Evolutionary conservation across 768 basidiomycete species (phyloP).

Genomic region (Mycena metata): DNA sequence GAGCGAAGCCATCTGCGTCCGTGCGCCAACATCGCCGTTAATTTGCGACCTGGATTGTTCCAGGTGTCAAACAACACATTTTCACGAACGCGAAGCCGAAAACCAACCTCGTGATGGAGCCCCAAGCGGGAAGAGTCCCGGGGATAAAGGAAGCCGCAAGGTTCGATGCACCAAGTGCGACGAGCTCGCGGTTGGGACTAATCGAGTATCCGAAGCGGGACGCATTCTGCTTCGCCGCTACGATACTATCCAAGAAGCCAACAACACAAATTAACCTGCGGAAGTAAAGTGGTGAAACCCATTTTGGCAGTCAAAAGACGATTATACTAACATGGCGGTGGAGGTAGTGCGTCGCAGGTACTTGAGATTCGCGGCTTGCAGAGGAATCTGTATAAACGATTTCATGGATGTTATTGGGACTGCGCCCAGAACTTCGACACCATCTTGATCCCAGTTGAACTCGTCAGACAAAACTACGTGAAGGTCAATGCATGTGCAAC

Average conservation of each 20-base stretch:
- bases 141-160: slow-evolving; percentile 84
- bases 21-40: slow-evolving; percentile 89
- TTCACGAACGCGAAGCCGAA: not conserved
- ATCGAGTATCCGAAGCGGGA: slow-evolving; percentile 89
- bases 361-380: slow-evolving; percentile 68
- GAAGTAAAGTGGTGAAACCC: too few species aligned
- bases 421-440: slow-evolving; percentile 86
- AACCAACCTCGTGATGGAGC: slow-evolving; percentile 88
- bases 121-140: slow-evolving; percentile 92
- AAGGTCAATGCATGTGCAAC: slow-evolving; percentile 3
- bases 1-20: slow-evolving; percentile 91
- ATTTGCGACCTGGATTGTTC: slow-evolving; percentile 73
- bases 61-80: slow-evolving; percentile 19
- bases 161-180: slow-evolving; percentile 91
- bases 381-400: slow-evolving; percentile 81
- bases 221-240: slow-evolving; percentile 94
- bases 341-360: slow-evolving; percentile 86
- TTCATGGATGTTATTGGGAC: slow-evolving; percentile 73
- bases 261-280: slow-evolving; percentile 81
- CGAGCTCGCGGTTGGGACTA: slow-evolving; percentile 94
- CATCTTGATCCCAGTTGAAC: slow-evolving; percentile 81
- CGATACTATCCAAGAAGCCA: slow-evolving; percentile 95
- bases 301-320: slow-evolving; percentile 25
- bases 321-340: slow-evolving; percentile 68
- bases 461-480: slow-evolving; percentile 75